Evolutionary conservation across 306 rosid genomes (phyloP).

Genomic region (Sicyos baderoa): DNA sequence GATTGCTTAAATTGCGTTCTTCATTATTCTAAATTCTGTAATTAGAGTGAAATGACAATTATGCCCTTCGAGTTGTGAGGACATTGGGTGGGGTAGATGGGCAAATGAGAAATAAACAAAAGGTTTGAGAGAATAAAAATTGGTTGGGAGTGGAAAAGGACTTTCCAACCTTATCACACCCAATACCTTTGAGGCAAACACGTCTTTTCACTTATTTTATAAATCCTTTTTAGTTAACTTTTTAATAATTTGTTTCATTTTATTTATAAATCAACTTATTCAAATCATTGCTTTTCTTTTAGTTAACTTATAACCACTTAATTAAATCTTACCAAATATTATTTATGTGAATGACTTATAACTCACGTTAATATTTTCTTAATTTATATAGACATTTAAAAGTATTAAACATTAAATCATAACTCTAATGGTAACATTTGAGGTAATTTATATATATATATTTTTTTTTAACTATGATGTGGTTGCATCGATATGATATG

Average conservation of each 20-base stretch:
- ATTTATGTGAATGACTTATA: too few relatives aligned
- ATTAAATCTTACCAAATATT: too few relatives aligned
- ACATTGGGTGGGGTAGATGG: conserved; percentile 17
- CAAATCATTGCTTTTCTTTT: too few relatives aligned
- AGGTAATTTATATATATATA: too few relatives aligned
- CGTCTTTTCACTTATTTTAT: conserved; percentile 1
- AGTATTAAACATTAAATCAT: too few relatives aligned
- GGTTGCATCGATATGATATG: too few relatives aligned
- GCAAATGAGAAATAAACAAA: not conserved
- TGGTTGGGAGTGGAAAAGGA: conserved; percentile 57
- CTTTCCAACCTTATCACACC: conserved; percentile 85
- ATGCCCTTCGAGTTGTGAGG: conserved; percentile 3
- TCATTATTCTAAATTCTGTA: not conserved
- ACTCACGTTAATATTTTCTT: too few relatives aligned
- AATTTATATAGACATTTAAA: too few relatives aligned
- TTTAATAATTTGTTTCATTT: not conserved
- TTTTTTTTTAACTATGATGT: too few relatives aligned
- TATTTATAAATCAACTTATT: too few relatives aligned
- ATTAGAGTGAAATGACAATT: conserved; percentile 17
- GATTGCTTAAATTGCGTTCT: conserved; percentile 30
- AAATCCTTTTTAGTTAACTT: not conserved
- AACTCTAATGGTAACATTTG: too few relatives aligned
- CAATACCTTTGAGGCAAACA: conserved; percentile 36
- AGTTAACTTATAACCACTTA: too few relatives aligned
- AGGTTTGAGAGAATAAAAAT: conserved; percentile 26